Evolutionary conservation across 2,329 filamentous ascomycete genomes (phyloP).

Genomic region (Cordyceps javanica): DNA sequence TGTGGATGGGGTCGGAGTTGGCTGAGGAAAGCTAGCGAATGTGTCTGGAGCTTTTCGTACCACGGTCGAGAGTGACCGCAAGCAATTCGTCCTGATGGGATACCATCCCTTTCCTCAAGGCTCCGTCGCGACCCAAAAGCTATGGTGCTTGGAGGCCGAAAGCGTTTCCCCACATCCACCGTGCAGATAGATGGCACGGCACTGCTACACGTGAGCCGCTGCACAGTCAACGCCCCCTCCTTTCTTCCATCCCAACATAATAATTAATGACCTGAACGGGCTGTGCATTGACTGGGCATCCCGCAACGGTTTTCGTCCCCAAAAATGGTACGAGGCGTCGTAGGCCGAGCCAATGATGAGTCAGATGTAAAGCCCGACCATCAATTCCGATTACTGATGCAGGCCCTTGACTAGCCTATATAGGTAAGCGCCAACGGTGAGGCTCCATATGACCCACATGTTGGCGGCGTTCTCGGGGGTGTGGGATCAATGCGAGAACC

Average conservation of each 20-base stretch:
- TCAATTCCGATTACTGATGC: slow-evolving; percentile 13
- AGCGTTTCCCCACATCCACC: background rate
- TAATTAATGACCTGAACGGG: background rate
- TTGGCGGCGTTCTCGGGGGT: background rate
- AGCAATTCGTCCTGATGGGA: too few species aligned
- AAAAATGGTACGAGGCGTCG: slow-evolving; percentile 4
- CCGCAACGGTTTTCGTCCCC: slow-evolving; percentile 3
- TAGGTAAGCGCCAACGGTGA: slow-evolving; percentile 7
- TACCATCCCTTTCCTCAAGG: background rate
- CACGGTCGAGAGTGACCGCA: too few species aligned
- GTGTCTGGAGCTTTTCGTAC: background rate
- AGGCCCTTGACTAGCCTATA: background rate
- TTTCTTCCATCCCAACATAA: slow-evolving; percentile 3
- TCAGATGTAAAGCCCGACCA: background rate
- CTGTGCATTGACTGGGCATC: background rate
- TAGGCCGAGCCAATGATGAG: background rate
- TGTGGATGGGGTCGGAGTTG: too few species aligned
- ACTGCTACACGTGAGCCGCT: background rate
- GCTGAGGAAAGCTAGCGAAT: background rate
- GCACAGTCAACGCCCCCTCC: background rate
- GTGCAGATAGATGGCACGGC: background rate
- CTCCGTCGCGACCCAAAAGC: background rate
- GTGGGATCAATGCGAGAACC: slow-evolving; percentile 8
- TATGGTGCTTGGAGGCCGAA: background rate
- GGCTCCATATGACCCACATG: background rate